Evolutionary conservation across 805 yeast species (phyloP), one percentile per base, ranked within the genome.

Genomic region (Helenozyma rhizophorensis): DNA sequence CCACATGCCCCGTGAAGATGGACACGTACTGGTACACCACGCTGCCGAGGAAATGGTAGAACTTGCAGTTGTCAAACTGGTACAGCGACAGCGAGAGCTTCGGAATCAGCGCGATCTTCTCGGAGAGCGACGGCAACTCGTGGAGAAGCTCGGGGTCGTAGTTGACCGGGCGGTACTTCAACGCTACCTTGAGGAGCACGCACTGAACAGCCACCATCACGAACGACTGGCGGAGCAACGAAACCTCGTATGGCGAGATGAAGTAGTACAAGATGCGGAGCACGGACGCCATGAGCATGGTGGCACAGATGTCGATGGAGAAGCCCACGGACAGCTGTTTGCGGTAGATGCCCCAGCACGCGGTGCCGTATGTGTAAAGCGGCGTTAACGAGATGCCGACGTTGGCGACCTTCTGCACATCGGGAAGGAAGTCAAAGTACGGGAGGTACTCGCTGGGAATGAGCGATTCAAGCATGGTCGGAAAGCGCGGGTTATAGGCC

Each of bases 281-380:
- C 4, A 78, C 74, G 25, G 87, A 74, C 1, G 95, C 80, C 42
- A 86, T 68, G 40, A 88, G 54, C 95, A 89, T 87, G 6, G 95
- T 85, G 6, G 87, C 89, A 59, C 96, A 89, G 9, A 89, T 84
- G 58, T 89, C 97, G n/a, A 87, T 66, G 4, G 95, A 83, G 51
- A 88, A 87, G 14, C 96, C 97, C 14, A 74, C 66, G 1, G 90
- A 74, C 1, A 88, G 72, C 51, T 78, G 65, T 21, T 74, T 71
- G 28, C 70, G 64, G 47, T 77, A 71, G 10, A 88, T 87, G 42
- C 83, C 69, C 28, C 76, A 65, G 22, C 88, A 74, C 1, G 96
- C 87, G 11, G 93, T 75, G 2, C 95, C 95, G 52, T 89, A 88
- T 6, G 96, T 84, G 40, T 89, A 71, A 27, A 88, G 56, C 2